Evolutionary conservation across 495 filamentous ascomycete species (phyloP).

Genomic region (Penicillium angulare): DNA sequence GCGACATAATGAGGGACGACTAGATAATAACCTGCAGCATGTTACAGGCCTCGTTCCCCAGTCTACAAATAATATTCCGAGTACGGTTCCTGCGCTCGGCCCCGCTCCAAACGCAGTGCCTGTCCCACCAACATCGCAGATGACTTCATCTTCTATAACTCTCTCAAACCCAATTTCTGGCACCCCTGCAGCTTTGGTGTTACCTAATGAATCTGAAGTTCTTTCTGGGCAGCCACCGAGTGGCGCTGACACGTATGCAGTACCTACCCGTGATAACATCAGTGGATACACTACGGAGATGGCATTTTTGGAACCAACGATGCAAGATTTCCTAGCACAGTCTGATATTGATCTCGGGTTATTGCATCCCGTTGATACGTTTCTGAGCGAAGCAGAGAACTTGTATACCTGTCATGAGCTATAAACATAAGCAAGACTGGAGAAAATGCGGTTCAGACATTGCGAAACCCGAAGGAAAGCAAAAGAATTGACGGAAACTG

Average conservation of each 20-base stretch:
- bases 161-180: background rate
- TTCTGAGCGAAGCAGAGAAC: conserved; percentile 39
- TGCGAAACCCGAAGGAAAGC: no score
- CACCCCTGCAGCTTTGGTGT: background rate
- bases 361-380: conserved; percentile 42
- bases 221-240: background rate
- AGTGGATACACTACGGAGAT: conserved; percentile 43
- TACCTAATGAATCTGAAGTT: conserved; percentile 4
- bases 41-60: background rate
- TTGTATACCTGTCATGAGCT: conserved; percentile 39
- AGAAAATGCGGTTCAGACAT: background rate
- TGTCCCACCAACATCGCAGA: background rate
- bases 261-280: conserved; percentile 12
- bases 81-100: background rate
- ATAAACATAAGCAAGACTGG: background rate
- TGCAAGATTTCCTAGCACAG: conserved; percentile 47
- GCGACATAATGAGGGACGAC: background rate
- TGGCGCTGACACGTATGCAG: conserved; percentile 9
- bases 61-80: background rate
- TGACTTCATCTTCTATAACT: background rate
- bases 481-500: no score
- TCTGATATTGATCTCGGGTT: conserved; percentile 42
- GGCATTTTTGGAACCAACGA: conserved; percentile 46
- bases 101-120: background rate
- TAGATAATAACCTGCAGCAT: background rate